Evolutionary conservation across 345 rosid genomes (phyloP).

Genomic region (Acer saccharum): DNA sequence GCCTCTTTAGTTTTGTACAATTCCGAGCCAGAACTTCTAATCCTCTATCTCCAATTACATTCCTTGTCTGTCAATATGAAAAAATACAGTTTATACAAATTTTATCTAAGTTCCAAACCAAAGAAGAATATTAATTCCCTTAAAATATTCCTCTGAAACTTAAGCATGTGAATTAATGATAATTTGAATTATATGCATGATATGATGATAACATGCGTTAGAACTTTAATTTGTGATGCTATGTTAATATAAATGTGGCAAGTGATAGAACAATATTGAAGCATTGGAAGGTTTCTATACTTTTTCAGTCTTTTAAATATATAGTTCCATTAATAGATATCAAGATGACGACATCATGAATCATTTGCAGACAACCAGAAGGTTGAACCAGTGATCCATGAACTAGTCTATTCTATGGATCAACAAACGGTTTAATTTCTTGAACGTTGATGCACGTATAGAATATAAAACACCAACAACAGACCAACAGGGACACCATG

Average conservation of each 20-base stretch:
- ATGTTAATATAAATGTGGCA: too few relatives aligned
- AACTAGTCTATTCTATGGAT: background rate
- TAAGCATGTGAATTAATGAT: too few relatives aligned
- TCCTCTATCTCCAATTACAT: conserved; percentile 93
- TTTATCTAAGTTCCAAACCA: background rate
- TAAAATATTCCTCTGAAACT: conserved; percentile 1
- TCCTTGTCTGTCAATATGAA: conserved; percentile 70
- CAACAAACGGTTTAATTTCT: background rate
- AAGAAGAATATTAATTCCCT: background rate
- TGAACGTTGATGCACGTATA: background rate
- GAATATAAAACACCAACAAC: background rate
- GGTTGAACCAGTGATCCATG: background rate
- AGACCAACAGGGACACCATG: background rate
- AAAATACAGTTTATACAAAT: conserved; percentile 12
- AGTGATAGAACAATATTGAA: too few relatives aligned
- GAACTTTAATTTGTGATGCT: too few relatives aligned
- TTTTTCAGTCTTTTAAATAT: background rate
- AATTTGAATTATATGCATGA: too few relatives aligned
- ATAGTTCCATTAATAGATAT: background rate
- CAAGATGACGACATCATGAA: background rate
- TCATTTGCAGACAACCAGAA: background rate
- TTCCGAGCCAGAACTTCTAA: conserved; percentile 74
- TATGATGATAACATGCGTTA: too few relatives aligned
- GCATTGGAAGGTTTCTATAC: too few relatives aligned
- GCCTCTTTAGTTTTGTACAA: conserved; percentile 79